A percentile compares a stretch with the other conserved stretches of the same genome.
These are phyloP conservation scores for Talaromyces ruber DNA, from an alignment of 495 filamentous ascomycete species.

Conservation along the genomic window DNA sequence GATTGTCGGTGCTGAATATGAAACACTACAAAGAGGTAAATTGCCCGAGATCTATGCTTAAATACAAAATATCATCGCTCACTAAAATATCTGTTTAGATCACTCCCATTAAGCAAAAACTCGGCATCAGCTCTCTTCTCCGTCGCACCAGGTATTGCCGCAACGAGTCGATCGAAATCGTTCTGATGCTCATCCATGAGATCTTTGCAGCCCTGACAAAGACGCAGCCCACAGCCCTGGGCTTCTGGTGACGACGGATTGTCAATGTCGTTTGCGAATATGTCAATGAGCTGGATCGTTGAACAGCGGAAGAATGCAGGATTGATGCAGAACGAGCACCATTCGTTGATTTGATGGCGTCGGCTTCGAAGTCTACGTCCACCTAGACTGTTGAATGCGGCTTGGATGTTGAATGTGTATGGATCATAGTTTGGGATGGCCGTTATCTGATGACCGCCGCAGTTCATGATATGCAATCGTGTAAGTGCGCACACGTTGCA, in stretches of 20 bases:
- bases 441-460: constrained; percentile 19
- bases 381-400: constrained; percentile 15
- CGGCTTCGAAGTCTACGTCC: neutral
- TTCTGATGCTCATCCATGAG: constrained; percentile 16
- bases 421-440: constrained; percentile 12
- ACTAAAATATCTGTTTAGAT: constrained; percentile 5
- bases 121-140: constrained; percentile 3
- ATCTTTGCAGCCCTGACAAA: constrained; percentile 28
- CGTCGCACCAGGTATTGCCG: neutral
- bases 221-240: constrained; percentile 28
- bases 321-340: constrained; percentile 32
- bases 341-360: constrained; percentile 13
- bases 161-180: constrained; percentile 19
- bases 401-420: constrained; percentile 14
- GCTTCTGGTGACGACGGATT: constrained; percentile 4
- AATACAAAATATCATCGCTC: neutral
- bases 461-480: constrained; percentile 21
- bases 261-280: constrained; percentile 8
- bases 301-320: constrained; percentile 28
- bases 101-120: constrained; percentile 1
- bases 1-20: neutral
- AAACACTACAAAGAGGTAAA: neutral
- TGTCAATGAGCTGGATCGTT: constrained; percentile 9
- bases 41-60: neutral
- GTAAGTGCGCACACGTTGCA: constrained; percentile 27